Percentiles rank a stretch among this genome's conserved stretches.
Conservation (phyloP, 2,329 filamentous ascomycete genomes). For the Hymenoscyphus repandus region DNA sequence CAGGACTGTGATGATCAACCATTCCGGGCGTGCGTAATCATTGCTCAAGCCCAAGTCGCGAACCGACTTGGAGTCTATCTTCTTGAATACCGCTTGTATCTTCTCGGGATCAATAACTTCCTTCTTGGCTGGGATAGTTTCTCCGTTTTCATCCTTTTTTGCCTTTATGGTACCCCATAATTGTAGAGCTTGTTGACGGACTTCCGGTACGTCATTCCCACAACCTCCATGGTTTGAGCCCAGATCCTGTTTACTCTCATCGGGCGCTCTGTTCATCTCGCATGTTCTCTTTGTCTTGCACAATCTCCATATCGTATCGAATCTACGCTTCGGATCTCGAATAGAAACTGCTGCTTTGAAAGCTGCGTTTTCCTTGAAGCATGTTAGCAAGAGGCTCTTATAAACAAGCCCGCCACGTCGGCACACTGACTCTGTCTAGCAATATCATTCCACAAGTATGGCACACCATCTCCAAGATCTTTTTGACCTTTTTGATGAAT, state of each 20-base stretch:
- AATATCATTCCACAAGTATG: slow-evolving; percentile 98
- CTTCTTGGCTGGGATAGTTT: slow-evolving; percentile 67
- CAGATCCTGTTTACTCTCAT: slow-evolving; percentile 52
- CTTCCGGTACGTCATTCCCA: slow-evolving; percentile 82
- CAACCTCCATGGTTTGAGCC: slow-evolving; percentile 76
- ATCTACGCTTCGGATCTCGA: slow-evolving; percentile 89
- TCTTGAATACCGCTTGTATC: slow-evolving; percentile 80
- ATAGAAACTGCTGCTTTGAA: slow-evolving; percentile 77
- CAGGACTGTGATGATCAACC: slow-evolving; percentile 95
- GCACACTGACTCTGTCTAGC: slow-evolving; percentile 92
- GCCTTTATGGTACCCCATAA: slow-evolving; percentile 72
- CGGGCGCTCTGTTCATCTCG: slow-evolving; percentile 70
- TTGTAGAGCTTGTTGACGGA: slow-evolving; percentile 81
- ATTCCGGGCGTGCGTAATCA: slow-evolving; percentile 93
- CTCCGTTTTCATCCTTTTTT: slow-evolving; percentile 69
- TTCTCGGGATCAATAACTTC: slow-evolving; percentile 76
- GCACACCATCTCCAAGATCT: slow-evolving; percentile 97
- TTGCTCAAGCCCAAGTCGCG: slow-evolving; percentile 85
- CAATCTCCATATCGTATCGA: slow-evolving; percentile 84
- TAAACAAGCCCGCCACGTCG: slow-evolving; percentile 48
- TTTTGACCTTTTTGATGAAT: slow-evolving; percentile 99
- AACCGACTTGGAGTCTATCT: slow-evolving; percentile 77
- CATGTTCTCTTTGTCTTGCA: slow-evolving; percentile 87
- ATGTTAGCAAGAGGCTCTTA: slow-evolving; percentile 56
- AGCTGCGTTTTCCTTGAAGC: slow-evolving; percentile 70